A percentile compares a stretch with the other conserved stretches of the same genome.
These are phyloP conservation scores for Paraconiothyrium brasiliense DNA, from an alignment of 2,329 filamentous ascomycete genomes.

Conservation along the genomic window DNA sequence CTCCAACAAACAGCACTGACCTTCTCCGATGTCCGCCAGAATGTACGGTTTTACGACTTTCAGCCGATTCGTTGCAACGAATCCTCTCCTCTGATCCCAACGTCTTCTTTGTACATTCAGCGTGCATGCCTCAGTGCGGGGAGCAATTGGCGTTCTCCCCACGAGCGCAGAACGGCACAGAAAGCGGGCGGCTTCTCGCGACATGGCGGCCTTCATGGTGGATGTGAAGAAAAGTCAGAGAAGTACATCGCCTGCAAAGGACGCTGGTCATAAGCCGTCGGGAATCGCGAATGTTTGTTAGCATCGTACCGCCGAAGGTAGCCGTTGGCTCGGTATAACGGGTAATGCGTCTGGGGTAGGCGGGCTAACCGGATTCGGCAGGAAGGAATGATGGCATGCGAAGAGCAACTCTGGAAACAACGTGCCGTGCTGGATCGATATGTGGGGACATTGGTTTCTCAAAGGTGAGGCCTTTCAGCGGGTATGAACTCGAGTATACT, in stretches of 20 bases:
- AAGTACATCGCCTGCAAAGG: conserved; percentile 32
- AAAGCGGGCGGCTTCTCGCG: conserved; percentile 42
- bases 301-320: conserved; percentile 15
- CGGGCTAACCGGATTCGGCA: conserved; percentile 10
- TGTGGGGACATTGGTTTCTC: neutral
- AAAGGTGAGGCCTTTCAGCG: too few relatives aligned
- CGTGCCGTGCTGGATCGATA: neutral
- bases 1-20: conserved; percentile 54
- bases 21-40: conserved; percentile 87
- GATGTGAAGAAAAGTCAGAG: conserved; percentile 21
- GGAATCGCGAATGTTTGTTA: conserved; percentile 15
- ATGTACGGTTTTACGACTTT: conserved; percentile 78
- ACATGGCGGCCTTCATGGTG: conserved; percentile 44
- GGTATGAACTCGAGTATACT: neutral
- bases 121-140: conserved; percentile 33
- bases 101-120: conserved; percentile 51
- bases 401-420: neutral
- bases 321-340: conserved; percentile 19
- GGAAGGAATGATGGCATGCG: neutral
- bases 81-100: conserved; percentile 47
- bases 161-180: conserved; percentile 33
- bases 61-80: conserved; percentile 44
- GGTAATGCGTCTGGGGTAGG: conserved; percentile 17
- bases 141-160: conserved; percentile 36
- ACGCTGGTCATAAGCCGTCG: conserved; percentile 18